Conservation (phyloP, 805 yeast genomes). For the Candida pini region DNA sequence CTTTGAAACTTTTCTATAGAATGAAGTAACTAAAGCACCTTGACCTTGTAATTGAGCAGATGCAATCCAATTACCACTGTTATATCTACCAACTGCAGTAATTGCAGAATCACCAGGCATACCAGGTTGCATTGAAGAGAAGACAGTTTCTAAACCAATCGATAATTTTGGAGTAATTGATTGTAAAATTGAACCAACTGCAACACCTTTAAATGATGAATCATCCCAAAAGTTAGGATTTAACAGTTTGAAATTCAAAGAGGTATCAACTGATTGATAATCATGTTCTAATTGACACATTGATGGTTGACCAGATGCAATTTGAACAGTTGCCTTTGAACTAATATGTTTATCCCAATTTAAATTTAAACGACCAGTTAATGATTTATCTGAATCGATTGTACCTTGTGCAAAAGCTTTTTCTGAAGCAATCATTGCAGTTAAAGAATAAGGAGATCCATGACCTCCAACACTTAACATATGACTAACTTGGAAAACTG, state of each 20-base stretch:
- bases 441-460: conserved; percentile 86
- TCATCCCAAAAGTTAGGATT: conserved; percentile 80
- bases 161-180: conserved; percentile 78
- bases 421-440: conserved; percentile 85
- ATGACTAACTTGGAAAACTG: conserved; percentile 95
- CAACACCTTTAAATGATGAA: conserved; percentile 79
- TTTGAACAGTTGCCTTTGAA: conserved; percentile 82
- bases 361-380: conserved; percentile 86
- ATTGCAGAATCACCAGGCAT: conserved; percentile 88
- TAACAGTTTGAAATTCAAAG: conserved; percentile 82
- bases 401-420: conserved; percentile 85
- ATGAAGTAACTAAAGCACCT: conserved; percentile 83
- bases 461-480: conserved; percentile 85
- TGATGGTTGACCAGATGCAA: conserved; percentile 82
- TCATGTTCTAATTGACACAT: conserved; percentile 97
- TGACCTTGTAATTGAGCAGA: conserved; percentile 91
- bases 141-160: conserved; percentile 88
- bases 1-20: conserved; percentile 91
- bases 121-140: conserved; percentile 63
- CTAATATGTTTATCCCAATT: conserved; percentile 79
- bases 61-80: conserved; percentile 83
- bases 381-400: conserved; percentile 77
- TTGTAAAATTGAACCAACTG: conserved; percentile 87
- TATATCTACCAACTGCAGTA: conserved; percentile 86
- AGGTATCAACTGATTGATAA: conserved; percentile 82